Evolutionary conservation across 2,329 filamentous ascomycete genomes (phyloP), one percentile per base, ranked within the genome.

Genomic region (Penicillium concentricum): DNA sequence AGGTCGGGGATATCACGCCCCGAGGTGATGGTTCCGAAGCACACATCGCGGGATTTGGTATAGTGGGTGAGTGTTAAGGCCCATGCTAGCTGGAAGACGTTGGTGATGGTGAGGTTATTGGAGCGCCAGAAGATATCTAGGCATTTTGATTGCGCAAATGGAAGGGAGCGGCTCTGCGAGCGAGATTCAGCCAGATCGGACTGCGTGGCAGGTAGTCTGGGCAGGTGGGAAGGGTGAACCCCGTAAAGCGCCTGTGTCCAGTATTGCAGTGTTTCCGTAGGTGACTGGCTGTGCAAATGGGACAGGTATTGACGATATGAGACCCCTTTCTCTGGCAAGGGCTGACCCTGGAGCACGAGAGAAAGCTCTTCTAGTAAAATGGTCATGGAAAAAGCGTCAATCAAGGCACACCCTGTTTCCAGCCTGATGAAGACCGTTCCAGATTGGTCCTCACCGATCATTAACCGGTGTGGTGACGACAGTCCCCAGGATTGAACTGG

Each of bases 21-120:
- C 5, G 56, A 51, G 4, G 53, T 38, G n/a, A 60, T 39, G 13
- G 51, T 46, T 4, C 58, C 52, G 20, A 62, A 61, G 38, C 54
- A 59, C 7, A 58, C 48, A 12, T 51, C 30, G 15, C 38, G 37
- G 2, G 49, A 44, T 13, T 41, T 46, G 16, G 43, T 62, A 13
- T 54, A 56, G 18, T 44, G 34, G 4, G 15, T 20, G 26, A 60
- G 46, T 2, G 34, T 48, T 16, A 58, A 13, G 13, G 50, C 55
- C 55, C 58, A 60, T 16, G 58, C 55, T 1, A 60, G 43, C 15
- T 58, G 50, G 13, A 50, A 42, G 9, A 58, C 18, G 38, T 55
- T 60, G 47, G 47, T 50, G 4, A 50, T 30, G 37, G 47, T 50
- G 12, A 50, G 13, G 8, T 50, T 2, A 16, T 41, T 28, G 8